Evolutionary conservation across 78 protist species (phyloP).

Genomic region (Trichosphaerium sp.): DNA sequence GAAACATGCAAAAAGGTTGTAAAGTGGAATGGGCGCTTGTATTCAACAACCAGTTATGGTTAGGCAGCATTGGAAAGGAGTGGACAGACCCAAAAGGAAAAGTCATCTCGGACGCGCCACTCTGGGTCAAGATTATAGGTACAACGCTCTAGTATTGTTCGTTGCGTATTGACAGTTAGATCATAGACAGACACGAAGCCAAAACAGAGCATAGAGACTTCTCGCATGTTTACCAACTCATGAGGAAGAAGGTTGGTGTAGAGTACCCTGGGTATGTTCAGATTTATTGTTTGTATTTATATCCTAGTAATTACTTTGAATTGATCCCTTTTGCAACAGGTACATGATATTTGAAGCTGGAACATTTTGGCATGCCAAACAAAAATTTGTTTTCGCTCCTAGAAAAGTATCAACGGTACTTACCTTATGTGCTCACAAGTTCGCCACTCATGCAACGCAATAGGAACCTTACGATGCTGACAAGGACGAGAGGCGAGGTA

Average conservation of each 20-base stretch:
- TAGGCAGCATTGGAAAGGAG: slow-evolving; percentile 43
- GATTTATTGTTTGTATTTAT: too few species aligned
- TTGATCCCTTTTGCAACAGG: background rate
- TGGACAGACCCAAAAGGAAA: slow-evolving; percentile 21
- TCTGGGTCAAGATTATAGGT: background rate
- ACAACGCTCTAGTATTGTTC: background rate
- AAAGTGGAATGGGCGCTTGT: slow-evolving; percentile 37
- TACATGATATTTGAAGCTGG: slow-evolving; percentile 41
- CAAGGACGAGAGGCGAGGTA: slow-evolving; percentile 17
- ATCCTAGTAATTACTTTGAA: background rate
- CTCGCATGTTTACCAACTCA: background rate
- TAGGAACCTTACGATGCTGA: slow-evolving; percentile 17
- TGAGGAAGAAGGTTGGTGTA: slow-evolving; percentile 21
- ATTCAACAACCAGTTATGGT: slow-evolving; percentile 5
- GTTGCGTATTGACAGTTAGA: background rate
- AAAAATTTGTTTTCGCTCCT: slow-evolving; percentile 25
- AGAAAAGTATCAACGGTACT: slow-evolving; percentile 1
- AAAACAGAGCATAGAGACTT: background rate
- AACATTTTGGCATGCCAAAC: background rate
- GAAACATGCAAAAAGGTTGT: slow-evolving; percentile 18
- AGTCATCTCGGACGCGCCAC: background rate
- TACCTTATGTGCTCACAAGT: background rate
- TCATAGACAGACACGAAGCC: background rate
- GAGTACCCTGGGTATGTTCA: slow-evolving; percentile 29
- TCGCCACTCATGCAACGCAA: background rate